A percentile compares a stretch with the other conserved stretches of the same genome.
Conservation (phyloP, 2,329 filamentous ascomycete species). For the Ceratocystiopsis brevicomis region DNA sequence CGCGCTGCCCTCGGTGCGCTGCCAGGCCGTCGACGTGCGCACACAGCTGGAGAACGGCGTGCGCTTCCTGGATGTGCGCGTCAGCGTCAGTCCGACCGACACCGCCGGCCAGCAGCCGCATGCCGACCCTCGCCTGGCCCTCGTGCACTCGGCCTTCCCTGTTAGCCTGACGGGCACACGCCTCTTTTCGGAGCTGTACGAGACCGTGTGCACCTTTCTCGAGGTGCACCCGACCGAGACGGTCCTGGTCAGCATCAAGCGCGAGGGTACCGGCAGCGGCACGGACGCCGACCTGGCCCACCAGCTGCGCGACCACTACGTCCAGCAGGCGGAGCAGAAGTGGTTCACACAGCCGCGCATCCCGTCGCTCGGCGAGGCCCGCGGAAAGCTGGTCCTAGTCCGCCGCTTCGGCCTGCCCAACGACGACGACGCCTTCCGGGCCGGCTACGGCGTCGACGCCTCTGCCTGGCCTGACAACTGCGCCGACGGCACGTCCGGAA, state of each 20-base stretch:
- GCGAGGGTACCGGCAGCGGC: slow-evolving; percentile 66
- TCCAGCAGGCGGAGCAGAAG: slow-evolving; percentile 29
- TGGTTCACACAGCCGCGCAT: slow-evolving; percentile 70
- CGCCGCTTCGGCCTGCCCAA: slow-evolving; percentile 49
- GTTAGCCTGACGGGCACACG: slow-evolving; percentile 67
- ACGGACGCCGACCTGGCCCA: slow-evolving; percentile 62
- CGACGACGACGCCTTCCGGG: slow-evolving; percentile 29
- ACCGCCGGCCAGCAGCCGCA: slow-evolving; percentile 26
- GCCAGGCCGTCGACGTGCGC: slow-evolving; percentile 60
- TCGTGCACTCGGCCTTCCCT: slow-evolving; percentile 84
- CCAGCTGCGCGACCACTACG: slow-evolving; percentile 55
- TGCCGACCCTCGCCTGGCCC: slow-evolving; percentile 35
- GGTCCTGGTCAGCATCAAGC: slow-evolving; percentile 73
- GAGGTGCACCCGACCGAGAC: slow-evolving; percentile 61
- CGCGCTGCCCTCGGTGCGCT: slow-evolving; percentile 80
- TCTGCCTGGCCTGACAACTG: slow-evolving; percentile 76
- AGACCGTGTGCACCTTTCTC: slow-evolving; percentile 56
- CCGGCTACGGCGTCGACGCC: slow-evolving; percentile 41
- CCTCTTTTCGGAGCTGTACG: slow-evolving; percentile 57
- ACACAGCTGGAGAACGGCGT: slow-evolving; percentile 78
- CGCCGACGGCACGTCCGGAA: slow-evolving; percentile 48
- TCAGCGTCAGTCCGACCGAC: slow-evolving; percentile 27
- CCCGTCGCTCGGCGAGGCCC: slow-evolving; percentile 57
- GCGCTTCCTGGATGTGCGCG: slow-evolving; percentile 82
- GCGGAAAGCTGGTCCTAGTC: slow-evolving; percentile 69